Evolutionary conservation across 176 grass and related monocot genomes (phyloP).

Genomic region (Carex myosuroides): DNA sequence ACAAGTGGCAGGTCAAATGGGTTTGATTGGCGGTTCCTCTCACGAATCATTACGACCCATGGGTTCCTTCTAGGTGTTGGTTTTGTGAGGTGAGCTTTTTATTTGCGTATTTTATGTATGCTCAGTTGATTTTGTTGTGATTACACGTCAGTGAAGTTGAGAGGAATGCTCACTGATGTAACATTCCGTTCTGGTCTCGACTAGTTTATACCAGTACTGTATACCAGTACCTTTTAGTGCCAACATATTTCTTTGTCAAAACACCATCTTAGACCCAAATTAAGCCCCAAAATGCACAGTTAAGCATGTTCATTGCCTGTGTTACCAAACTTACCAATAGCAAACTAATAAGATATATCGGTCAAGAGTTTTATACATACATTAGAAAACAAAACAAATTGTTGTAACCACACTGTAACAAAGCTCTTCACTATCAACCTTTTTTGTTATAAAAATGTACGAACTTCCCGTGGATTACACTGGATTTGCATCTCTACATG

Average conservation of each 20-base stretch:
- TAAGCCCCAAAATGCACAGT: not conserved
- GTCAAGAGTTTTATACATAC: not conserved
- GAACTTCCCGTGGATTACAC: not conserved
- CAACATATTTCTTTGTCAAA: not conserved
- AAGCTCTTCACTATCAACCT: not conserved
- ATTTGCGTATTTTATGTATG: not conserved
- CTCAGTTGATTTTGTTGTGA: not conserved
- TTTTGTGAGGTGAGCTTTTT: constrained; percentile 4
- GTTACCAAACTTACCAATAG: not conserved
- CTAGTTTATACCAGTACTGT: not conserved
- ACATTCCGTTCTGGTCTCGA: not conserved
- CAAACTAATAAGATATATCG: not conserved
- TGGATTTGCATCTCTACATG: not conserved
- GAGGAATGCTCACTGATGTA: not conserved
- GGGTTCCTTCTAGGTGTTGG: constrained; percentile 1
- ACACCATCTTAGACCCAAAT: not conserved
- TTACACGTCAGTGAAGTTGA: not conserved
- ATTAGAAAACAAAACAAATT: not conserved
- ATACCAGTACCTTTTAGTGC: not conserved
- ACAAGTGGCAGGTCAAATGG: not conserved
- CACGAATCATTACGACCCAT: not conserved
- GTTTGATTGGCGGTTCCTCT: not conserved
- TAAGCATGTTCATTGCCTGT: not conserved
- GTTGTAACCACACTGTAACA: not conserved
- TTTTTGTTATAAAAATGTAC: not conserved